Conservation (phyloP, 768 basidiomycete genomes). For the Rhodotorula sphaerocarpa region DNA sequence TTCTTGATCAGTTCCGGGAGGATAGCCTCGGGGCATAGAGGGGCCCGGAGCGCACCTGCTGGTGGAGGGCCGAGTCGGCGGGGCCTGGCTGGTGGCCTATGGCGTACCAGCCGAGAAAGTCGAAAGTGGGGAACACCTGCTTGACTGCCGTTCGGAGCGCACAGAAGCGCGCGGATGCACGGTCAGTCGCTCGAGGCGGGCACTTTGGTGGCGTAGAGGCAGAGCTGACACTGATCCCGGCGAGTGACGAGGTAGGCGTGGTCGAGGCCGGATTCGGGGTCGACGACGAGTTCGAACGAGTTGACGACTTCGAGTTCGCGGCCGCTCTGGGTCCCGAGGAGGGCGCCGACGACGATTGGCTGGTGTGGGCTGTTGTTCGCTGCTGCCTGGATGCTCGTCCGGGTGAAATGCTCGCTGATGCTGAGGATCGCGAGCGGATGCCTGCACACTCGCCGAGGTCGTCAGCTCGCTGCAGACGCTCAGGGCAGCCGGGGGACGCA, state of each 20-base stretch:
- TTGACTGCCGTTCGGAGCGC: slow-evolving; percentile 57
- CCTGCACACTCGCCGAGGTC: too few species aligned
- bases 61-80: slow-evolving; percentile 72
- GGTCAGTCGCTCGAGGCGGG: too few species aligned
- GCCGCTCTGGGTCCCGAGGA: slow-evolving; percentile 87
- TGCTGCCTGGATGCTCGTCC: slow-evolving; percentile 67
- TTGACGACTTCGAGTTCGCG: slow-evolving; percentile 96
- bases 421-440: slow-evolving; percentile 95
- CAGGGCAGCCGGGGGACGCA: neutral
- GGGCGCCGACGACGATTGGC: slow-evolving; percentile 76
- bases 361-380: slow-evolving; percentile 38
- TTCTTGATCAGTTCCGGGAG: neutral
- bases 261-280: slow-evolving; percentile 55
- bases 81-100: slow-evolving; percentile 65
- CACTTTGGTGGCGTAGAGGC: neutral
- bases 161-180: neutral
- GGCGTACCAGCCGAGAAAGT: slow-evolving; percentile 97
- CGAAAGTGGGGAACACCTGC: slow-evolving; percentile 94
- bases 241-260: slow-evolving; percentile 71
- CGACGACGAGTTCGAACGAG: slow-evolving; percentile 70
- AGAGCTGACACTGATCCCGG: slow-evolving; percentile 69
- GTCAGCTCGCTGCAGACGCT: too few species aligned
- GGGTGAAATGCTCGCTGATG: slow-evolving; percentile 88
- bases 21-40: neutral
- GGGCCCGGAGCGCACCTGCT: slow-evolving; percentile 54